These are phyloP conservation scores for Metschnikowia cubensis DNA, from an alignment of 805 yeast species.

Conservation along the genomic window DNA sequence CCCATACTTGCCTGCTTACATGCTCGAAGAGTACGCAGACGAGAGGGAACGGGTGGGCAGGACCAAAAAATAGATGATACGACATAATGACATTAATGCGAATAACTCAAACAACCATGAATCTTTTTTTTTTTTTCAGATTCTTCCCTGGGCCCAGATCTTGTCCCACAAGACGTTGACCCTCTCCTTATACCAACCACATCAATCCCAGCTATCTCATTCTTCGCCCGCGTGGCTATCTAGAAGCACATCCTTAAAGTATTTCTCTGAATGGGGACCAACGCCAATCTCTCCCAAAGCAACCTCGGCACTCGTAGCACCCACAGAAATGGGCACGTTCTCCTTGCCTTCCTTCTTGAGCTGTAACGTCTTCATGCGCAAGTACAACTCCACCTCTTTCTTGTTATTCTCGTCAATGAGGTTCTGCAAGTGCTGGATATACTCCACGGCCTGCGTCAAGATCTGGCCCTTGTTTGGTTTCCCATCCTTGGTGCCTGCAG, in stretches of 20 bases:
- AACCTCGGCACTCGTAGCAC: conserved; percentile 71
- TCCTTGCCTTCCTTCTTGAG: conserved; percentile 33
- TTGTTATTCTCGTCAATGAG: conserved; percentile 75
- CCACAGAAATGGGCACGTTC: conserved; percentile 41
- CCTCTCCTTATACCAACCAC: too few species aligned
- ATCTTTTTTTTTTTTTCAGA: too few species aligned
- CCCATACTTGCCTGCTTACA: conserved; percentile 50
- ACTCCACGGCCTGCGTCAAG: conserved; percentile 69
- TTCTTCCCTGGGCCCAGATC: too few species aligned
- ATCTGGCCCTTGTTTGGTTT: conserved; percentile 85
- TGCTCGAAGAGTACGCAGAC: conserved; percentile 54
- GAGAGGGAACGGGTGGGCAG: conserved; percentile 51
- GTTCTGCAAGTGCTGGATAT: conserved; percentile 61
- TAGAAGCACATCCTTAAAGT: conserved; percentile 18
- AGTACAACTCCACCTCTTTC: conserved; percentile 68
- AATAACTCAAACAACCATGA: too few species aligned
- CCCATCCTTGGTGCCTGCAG: conserved; percentile 69
- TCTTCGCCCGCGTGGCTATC: conserved; percentile 2
- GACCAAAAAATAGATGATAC: conserved; percentile 6
- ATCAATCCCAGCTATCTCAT: not conserved
- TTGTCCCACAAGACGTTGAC: too few species aligned
- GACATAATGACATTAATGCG: not conserved
- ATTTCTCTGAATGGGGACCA: conserved; percentile 61
- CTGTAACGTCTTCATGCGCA: conserved; percentile 55
- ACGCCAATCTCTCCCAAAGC: conserved; percentile 78